Evolutionary conservation across 129 eudicot genomes (phyloP), one percentile per base, ranked within the genome.

Genomic region (Centaurea solstitialis): DNA sequence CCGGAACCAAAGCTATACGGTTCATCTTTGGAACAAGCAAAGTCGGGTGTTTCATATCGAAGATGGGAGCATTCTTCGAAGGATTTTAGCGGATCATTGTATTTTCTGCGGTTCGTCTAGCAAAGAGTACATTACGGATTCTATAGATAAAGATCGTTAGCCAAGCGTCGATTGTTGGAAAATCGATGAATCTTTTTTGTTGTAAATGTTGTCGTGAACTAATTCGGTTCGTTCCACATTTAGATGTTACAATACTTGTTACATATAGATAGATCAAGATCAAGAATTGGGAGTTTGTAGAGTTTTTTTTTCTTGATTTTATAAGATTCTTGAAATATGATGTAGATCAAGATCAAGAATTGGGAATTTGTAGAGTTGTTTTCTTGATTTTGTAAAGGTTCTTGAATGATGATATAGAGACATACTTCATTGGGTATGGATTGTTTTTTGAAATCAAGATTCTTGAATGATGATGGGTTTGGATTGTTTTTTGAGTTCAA

Each of bases 21-120:
- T 95, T 75, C 99, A 95, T 70, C 92, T 95, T 62, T 95, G 99
- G 99, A 95, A 92, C 62, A 95, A 90, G 86, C 93, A 89, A 80
- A 95, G 97, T 72, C 84, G 88, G 70, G 87, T 83, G 84, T 74
- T 87, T 67, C 69, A 74, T 70, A 85, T 86, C 35, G 90, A 89
- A 81, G 87, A 89, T 64, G 99, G 97, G 17, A 95, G 99, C 83
- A 87, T 95, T 45, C 82, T 95, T 50, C 77, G 74, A 64, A 89
- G 73, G 73, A 79, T 95, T 37, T 81, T 92, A 84, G 83, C 89
- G 4, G 78, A 85, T 76, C 83, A 39, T 50, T 89, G 98, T 57
- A 66, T 94, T 40, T 88, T 88, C 57, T 94, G 97, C 86, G 86
- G 85, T 79, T 74, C 84, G 40, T 80, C 83, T 21, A 65, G 47